Base-by-base conservation (phyloP, 2,329 filamentous ascomycete species). In the Cercospora sojina region DNA sequence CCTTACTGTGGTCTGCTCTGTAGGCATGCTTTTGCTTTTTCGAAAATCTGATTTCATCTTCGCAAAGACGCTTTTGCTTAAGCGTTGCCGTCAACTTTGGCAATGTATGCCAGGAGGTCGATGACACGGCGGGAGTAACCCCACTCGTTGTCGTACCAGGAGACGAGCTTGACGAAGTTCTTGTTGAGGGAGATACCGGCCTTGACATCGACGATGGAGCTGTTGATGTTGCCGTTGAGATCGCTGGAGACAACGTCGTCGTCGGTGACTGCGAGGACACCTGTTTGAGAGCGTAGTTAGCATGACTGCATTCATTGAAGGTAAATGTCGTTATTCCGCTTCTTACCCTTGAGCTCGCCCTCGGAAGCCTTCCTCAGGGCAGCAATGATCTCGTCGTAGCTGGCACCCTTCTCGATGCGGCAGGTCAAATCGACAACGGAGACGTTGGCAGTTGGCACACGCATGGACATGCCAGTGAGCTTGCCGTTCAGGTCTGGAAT, bases 401-500 rank as follows among this genome's bases (percentile, higher is more conserved):
- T 82, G 78, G 91, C 93, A 77, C 83, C 83, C 90, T 97, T 98
- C 89, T 97, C 91, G 76, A 96, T 86, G 78, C 94, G 93, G 88
- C 84, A 88, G 78, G 95, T 99, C 81, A 99, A 85, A 84, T 99
- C 95, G 79, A 99, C 95, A 82, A 98, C 95, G 77, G 95, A 99
- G 82, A 99, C 95, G 87, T 99, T 98, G 87, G 92, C 84, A 76
- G 95, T 98, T 76, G 95, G 95, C 67, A 99, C 94, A 91, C 95
- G 95, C 91, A 99, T 95, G 79, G 95, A 88, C 95, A 99, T 98
- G 86, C 95, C 95, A 74, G 95, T 99, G 75, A 98, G 92, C 90
- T 99, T 99, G 88, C 95, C 95, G 86, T 98, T 98, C 75, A 99
- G 90, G 76, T 88, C 85, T 77, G 95, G 95, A 79, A 98, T 98